Base-by-base conservation (phyloP, 352 stramenopile species). In the Globisporangium emineosum region DNA sequence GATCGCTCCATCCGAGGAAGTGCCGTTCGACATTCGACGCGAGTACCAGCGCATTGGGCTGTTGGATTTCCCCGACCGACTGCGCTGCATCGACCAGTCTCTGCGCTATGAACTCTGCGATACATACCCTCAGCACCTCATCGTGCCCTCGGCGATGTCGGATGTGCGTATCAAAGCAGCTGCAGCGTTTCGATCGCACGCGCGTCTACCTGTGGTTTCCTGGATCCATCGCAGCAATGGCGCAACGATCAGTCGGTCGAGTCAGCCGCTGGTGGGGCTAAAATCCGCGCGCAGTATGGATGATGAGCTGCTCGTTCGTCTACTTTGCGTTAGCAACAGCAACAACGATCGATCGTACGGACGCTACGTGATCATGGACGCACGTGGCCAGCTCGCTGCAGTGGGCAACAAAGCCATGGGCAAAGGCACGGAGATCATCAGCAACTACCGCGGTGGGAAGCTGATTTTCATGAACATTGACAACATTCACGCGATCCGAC, bases 401-500 rank as follows among this genome's bases (percentile, higher is more conserved):
- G 88, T 97, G 10, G 87, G 86, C 7, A 91, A 96, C 58, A 96
- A 92, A 57, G 83, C 98, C 57, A 73, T 98, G 78, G 90, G 97
- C 64, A 98, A 97, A 78, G 96, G 96, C 40, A 98, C 96, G 5
- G 97, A 99, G 73, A 97, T 98, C 73, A 86, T 89, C 3, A 93
- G 89, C 64, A 97, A 98, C 75, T 99, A 99, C 77, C 77, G 83
- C 12, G 89, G 94, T 5, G 79, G 87, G 10, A 97, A 97, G 10
- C 79, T 99, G 25, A 83, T 93, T 23, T 99, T 99, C 76, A 97
- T 98, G 85, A 98, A 98, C 59, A 98, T 99, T 71, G 94, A 97
- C 19, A 99, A 99, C 72, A 99, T 99, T 68, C 97, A 99, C 78
- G 76, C 90, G 9, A 96, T 99, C 37, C 93, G 98, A 7, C 89